Conservation (phyloP, 495 filamentous ascomycete species). For the Hypoxylon cercidicola region DNA sequence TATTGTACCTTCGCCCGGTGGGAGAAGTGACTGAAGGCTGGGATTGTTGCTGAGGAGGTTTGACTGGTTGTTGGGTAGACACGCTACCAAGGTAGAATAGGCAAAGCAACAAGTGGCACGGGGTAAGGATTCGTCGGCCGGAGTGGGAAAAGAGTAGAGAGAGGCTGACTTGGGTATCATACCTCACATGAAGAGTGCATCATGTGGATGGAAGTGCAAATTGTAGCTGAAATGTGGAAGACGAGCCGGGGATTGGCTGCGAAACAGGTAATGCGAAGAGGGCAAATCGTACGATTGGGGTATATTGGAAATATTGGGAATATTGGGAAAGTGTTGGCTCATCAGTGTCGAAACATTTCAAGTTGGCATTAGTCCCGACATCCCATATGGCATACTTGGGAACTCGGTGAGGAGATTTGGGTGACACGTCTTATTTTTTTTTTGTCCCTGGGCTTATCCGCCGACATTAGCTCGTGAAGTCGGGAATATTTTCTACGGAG, state of each 20-base stretch:
- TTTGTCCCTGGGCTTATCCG: background rate
- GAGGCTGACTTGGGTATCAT: slow-evolving; percentile 29
- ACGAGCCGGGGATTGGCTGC: slow-evolving; percentile 13
- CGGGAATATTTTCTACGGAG: slow-evolving; percentile 16
- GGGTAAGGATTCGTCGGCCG: slow-evolving; percentile 16
- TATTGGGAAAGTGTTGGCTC: slow-evolving; percentile 10
- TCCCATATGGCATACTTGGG: slow-evolving; percentile 12
- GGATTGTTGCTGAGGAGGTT: background rate
- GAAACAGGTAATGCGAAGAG: slow-evolving; percentile 24
- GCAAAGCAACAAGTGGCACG: background rate
- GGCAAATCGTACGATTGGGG: slow-evolving; percentile 28
- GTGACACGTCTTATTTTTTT: slow-evolving; percentile 30
- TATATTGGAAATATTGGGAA: slow-evolving; percentile 14
- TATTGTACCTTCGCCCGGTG: slow-evolving; percentile 26
- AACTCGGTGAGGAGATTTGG: slow-evolving; percentile 7
- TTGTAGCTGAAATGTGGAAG: slow-evolving; percentile 21
- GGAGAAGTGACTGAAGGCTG: slow-evolving; percentile 19
- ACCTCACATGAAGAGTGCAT: slow-evolving; percentile 36
- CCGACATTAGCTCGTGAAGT: slow-evolving; percentile 11
- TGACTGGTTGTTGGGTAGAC: slow-evolving; percentile 1
- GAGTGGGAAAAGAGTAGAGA: background rate
- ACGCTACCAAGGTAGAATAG: slow-evolving; percentile 16
- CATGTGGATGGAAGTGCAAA: slow-evolving; percentile 31
- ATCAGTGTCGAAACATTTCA: slow-evolving; percentile 14
- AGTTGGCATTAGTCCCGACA: slow-evolving; percentile 21